Base-by-base conservation (phyloP, 2,329 filamentous ascomycete species). In the Thelonectria discophora region DNA sequence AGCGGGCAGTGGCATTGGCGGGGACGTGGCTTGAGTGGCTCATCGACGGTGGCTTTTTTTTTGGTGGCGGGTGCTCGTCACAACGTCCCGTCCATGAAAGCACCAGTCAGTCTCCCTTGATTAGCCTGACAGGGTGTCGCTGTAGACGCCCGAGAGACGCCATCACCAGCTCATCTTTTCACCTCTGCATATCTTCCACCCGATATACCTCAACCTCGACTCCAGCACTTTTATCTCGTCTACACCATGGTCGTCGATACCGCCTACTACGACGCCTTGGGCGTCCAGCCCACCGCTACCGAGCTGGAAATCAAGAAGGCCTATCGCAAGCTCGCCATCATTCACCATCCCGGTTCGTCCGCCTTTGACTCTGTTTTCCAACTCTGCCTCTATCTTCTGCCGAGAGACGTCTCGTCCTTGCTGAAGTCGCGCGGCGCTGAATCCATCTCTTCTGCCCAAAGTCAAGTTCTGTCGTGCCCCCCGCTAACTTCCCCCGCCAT, bases 251-350 rank as follows among this genome's bases (percentile, higher is more conserved):
- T 95, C 72, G 91, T 90, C 72, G 93, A 97, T 78, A 96, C 92
- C 60, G 82, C 87, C 70, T 97, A 97, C 80, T 96, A 96, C 79
- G 93, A 97, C 79, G 88, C 88, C 70, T 84, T 97, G 40, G 92
- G 91, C 74, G 93, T 97, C 73, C 83, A 89, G 80, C 90, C 93
- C 68, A 92, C 90, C 58, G 94, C 94, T 30, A 90, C 92, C 40
- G 92, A 94, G 77, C 86, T 97, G 52, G 93, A 97, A 76, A 97
- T 97, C 80, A 97, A 97, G 79, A 97, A 97, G 82, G 94, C 94
- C 27, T 97, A 97, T 80, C 88, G 94, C 76, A 97, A 94, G 81
- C 86, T 95, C 69, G 95, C 95, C 70, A 97, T 98, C 77, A 87
- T 94, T 69, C 92, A 97, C 73, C 94, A 97, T 78, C 93, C 93